A percentile compares a stretch with the other conserved stretches of the same genome.
phyloP scores from a whole-genome alignment of 148 eudicot species.

The Rheum nobile region DNA sequence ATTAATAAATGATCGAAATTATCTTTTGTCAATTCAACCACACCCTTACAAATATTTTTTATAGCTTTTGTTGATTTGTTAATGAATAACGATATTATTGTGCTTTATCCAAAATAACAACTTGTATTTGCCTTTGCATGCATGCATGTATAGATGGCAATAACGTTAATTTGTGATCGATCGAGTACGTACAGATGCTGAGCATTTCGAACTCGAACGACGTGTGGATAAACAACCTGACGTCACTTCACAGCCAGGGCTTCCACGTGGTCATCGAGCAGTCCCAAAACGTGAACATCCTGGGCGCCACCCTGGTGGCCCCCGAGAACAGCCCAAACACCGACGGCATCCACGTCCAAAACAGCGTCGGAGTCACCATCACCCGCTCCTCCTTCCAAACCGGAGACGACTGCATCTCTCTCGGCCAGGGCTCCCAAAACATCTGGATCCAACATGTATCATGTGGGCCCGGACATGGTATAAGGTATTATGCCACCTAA shows the following conservation, averaged over 20 bases:
- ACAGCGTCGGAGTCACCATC: constrained; percentile 18
- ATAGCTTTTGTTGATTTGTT: no score
- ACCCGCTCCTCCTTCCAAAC: constrained; percentile 20
- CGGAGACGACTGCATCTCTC: constrained; percentile 59
- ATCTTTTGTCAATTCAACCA: no score
- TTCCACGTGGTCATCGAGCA: constrained; percentile 27
- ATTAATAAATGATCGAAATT: no score
- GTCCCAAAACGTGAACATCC: constrained; percentile 23
- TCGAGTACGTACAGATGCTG: constrained; percentile 14
- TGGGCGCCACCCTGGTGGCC: constrained; percentile 20
- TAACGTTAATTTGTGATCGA: no score
- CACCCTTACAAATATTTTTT: no score
- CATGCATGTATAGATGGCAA: background rate
- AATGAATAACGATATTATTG: no score
- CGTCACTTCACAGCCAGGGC: constrained; percentile 36
- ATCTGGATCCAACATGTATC: constrained; percentile 26
- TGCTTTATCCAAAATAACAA: no score
- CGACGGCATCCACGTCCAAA: constrained; percentile 39
- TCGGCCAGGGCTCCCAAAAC: constrained; percentile 27
- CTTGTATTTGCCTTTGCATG: no score
- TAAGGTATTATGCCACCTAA: constrained; percentile 41
- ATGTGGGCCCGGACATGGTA: constrained; percentile 73
- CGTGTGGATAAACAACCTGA: constrained; percentile 24
- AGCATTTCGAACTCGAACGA: constrained; percentile 26
- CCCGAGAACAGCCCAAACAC: constrained; percentile 45